Evolutionary conservation across 2,329 filamentous ascomycete species (phyloP).

Genomic region (Ophiocordyceps unilateralis): DNA sequence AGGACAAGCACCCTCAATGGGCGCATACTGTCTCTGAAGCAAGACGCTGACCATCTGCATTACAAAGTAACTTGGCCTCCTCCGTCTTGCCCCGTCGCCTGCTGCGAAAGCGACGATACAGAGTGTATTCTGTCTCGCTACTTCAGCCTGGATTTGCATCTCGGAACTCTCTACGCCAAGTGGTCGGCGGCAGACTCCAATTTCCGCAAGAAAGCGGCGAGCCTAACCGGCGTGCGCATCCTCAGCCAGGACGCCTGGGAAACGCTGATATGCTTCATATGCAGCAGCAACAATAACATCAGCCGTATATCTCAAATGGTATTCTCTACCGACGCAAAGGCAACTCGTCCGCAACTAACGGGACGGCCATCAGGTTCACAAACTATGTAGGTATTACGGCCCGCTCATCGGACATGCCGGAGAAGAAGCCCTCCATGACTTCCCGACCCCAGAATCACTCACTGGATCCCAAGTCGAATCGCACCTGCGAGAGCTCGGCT

Average conservation of each 20-base stretch:
- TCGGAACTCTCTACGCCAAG: conserved; percentile 60
- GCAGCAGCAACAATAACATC: conserved; percentile 98
- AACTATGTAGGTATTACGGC: conserved; percentile 76
- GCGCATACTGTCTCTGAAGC: conserved; percentile 67
- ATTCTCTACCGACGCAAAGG: no score
- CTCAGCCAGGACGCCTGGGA: conserved; percentile 94
- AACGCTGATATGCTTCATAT: conserved; percentile 83
- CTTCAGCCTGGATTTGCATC: conserved; percentile 67
- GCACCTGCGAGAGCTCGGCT: conserved; percentile 67
- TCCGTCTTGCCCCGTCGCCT: neutral
- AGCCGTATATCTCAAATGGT: conserved; percentile 90
- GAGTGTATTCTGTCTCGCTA: conserved; percentile 64
- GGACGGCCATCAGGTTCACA: conserved; percentile 45
- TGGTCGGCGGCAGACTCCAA: conserved; percentile 80
- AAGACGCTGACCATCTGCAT: conserved; percentile 62
- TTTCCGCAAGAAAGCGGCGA: conserved; percentile 71
- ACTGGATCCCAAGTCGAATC: conserved; percentile 58
- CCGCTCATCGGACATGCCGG: conserved; percentile 54
- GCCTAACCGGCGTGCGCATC: conserved; percentile 83
- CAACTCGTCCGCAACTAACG: neutral
- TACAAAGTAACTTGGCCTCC: conserved; percentile 54
- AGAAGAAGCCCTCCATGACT: conserved; percentile 65
- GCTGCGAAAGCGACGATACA: conserved; percentile 42
- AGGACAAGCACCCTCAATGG: conserved; percentile 75
- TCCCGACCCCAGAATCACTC: conserved; percentile 62